Base-by-base conservation (phyloP, 139 green algal genomes). In the Desmodesmus armatus region DNA sequence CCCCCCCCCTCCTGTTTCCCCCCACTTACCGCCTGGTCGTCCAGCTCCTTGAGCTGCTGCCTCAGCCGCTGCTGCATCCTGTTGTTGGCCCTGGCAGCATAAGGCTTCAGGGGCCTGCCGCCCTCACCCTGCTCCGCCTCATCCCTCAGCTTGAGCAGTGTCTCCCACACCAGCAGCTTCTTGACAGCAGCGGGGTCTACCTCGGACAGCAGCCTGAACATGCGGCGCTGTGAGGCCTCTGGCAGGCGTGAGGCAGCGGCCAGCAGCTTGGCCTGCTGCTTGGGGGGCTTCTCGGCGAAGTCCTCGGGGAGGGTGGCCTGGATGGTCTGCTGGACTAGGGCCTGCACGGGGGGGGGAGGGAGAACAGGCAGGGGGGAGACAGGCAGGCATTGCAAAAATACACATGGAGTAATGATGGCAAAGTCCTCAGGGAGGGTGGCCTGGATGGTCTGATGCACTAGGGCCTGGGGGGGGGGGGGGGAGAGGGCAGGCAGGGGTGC, bases 131-230 rank as follows among this genome's bases (percentile, higher is more conserved):
- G 41, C 25, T 39, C 7, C 72, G 17, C n/a, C 31, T 72, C 53
- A 27, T 27, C 71, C 27, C 5, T n/a, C 78, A 69, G 62, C 31
- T 72, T 77, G n/a, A 31, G 47, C n/a, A 49, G 53, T 0, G 25
- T 60, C 69, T 86, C 80, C 80, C 80, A 86, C 47, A 74, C 31
- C 67, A 86, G 49, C 69, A 86, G 51, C 80, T 86, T 86, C 49
- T 79, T 66, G 0, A 85, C 29, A 13, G 80, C 80, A 6, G 44
- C 44, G 21, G 9, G 23, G 60, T 87, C 82, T 7, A 87, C 23
- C n/a, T 67, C 71, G n/a, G 71, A 40, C 66, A 87, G 72, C 43
- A 87, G 82, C 58, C 82, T 55, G 71, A 87, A n/a, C 71, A 87
- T 25, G 40, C 82, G 82, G 31, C 72, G 71, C 82, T 87, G 82